Evolutionary conservation across 345 rosid species (phyloP), one percentile per base, ranked within the genome.

Genomic region (Capsella bursapastoris): DNA sequence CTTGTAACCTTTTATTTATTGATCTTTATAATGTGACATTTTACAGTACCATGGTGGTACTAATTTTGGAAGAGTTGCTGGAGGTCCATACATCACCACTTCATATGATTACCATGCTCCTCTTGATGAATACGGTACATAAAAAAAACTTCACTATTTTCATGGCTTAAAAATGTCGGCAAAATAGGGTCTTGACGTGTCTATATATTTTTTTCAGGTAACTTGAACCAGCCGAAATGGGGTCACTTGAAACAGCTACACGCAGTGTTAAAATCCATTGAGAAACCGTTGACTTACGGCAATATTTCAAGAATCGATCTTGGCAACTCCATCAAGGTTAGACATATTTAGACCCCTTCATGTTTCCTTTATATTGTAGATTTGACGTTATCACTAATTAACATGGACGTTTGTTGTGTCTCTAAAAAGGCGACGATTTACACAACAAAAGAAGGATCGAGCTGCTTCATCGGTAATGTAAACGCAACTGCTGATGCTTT

Each of bases 241-340:
- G 98, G 93, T 2, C 96, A 92, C 37, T 71, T 88, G 80, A 92
- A 86, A 86, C 82, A 85, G 44, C 86, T 90, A 10, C 97, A 90
- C 49, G 73, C 47, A 9, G 57, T 82, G 8, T 76, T 90, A 69
- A 88, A 81, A 59, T 78, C 87, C 0, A 82, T 88, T 27, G 90
- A 90, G 83, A 68, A 73, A 4, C 63, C 80, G 4, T 80, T 92
- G 35, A 88, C 96, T 15, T 38, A 81, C 5, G 96, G 96, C 5
- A 81, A 83, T 22, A 61, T 80, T 7, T 71, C 86, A 6, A 41
- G 44, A 4, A 3, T 62, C 2, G 82, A 87, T 41, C 75, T 79
- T 1, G 86, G 84, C 68, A 83, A 85, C 43, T 74, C 77, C 0
- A 73, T 83, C 44, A 55, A 63, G 34, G 94, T 85, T 72, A 66